phyloP scores from a whole-genome alignment of 768 basidiomycete species.

The Tephrocybe sp. region DNA sequence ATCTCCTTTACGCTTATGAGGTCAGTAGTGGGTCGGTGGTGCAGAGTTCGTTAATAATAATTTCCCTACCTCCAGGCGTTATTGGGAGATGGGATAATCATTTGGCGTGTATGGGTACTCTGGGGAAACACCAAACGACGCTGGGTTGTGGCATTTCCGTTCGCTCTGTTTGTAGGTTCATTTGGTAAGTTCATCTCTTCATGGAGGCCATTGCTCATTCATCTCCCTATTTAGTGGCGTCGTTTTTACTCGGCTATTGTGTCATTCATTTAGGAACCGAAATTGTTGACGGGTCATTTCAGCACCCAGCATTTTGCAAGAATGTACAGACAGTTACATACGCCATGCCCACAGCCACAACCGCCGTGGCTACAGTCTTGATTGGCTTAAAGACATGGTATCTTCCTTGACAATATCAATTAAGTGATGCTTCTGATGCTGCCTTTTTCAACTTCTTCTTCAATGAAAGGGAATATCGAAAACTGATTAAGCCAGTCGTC shows the following conservation, averaged over 20 bases:
- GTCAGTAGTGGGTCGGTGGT: not conserved
- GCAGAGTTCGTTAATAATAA: not conserved
- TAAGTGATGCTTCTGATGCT: too few relatives aligned
- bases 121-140: not conserved
- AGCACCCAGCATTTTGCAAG: conserved; percentile 10
- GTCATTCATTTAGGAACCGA: conserved; percentile 1
- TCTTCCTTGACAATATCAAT: too few relatives aligned
- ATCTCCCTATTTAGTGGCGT: not conserved
- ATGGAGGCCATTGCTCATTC: not conserved
- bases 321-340: conserved; percentile 7
- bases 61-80: not conserved
- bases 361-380: conserved; percentile 7
- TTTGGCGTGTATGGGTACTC: conserved; percentile 8
- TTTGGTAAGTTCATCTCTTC: not conserved
- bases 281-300: conserved; percentile 10
- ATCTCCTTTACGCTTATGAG: not conserved
- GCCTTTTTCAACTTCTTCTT: too few relatives aligned
- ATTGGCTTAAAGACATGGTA: conserved; percentile 8
- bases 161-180: not conserved
- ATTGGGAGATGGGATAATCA: conserved; percentile 3
- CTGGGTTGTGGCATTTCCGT: conserved; percentile 1
- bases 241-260: conserved; percentile 5
- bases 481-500: conserved; percentile 1
- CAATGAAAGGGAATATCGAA: conserved; percentile 3
- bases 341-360: conserved; percentile 4